Evolutionary conservation across 2,329 filamentous ascomycete genomes (phyloP), one percentile per base, ranked within the genome.

Genomic region (Ceratocystis diversiconidia): DNA sequence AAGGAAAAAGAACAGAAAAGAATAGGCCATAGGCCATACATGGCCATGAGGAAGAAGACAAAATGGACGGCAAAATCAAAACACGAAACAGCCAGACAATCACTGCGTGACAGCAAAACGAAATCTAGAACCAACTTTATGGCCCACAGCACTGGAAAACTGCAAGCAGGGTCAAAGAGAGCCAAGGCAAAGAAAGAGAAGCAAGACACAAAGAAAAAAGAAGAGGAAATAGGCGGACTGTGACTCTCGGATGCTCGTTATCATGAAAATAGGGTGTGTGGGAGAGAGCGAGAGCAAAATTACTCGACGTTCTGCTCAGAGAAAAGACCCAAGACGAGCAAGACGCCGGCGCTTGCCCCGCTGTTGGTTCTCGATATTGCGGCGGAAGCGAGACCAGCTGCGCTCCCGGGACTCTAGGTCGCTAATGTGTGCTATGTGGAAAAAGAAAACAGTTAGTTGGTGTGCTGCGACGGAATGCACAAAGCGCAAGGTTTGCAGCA

Each of bases 341-440:
- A 67, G 57, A 43, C 66, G 62, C 32, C 52, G 61, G 62, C 69
- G 64, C 65, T 67, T 68, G 61, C 46, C 36, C 41, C 65, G 68
- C 46, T 69, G 65, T 17, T 67, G 63, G 22, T 55, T 67, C 22
- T 78, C 76, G 17, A 74, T 68, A 30, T 76, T 75, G 7, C 73
- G 73, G 46, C 79, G 76, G 69, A 77, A 75, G 61, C 73, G 73
- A 62, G 73, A 75, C 79, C 76, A 81, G 72, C 74, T 78, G 67
- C 75, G 76, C 68, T 81, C 77, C n/a, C 80, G 79, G 64, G 79
- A 77, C 43, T 82, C 80, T 69, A 75, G 76, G 67, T 78, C 76
- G 67, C 74, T 78, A 75, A 81, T 80, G 68, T 82, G 79, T 28
- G 75, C 81, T 83, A 3, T 17, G 5, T 17, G 5, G 3, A 5